Percentiles rank a stretch among this genome's conserved stretches.
phyloP scores from a whole-genome alignment of 257 asterid species.

The Fraxinus cuspidata region DNA sequence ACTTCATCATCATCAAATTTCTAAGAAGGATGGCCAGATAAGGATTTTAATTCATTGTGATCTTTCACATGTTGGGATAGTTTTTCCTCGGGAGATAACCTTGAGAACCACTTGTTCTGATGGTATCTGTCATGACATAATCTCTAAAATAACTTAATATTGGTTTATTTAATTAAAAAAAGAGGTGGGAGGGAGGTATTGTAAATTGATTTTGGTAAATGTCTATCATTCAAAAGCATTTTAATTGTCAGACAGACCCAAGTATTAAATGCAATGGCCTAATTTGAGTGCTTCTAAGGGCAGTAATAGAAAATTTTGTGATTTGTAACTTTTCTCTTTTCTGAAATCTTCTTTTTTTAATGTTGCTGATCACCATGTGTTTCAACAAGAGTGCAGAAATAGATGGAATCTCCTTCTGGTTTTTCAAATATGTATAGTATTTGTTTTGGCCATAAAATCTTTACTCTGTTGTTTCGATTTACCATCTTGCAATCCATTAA shows the following conservation, averaged over 20 bases:
- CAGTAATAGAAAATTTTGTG: not conserved
- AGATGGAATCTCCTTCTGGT: not conserved
- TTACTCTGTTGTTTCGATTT: not conserved
- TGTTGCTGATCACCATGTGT: not conserved
- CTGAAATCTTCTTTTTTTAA: not conserved
- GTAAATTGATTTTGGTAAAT: not conserved
- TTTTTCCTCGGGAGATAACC: not conserved
- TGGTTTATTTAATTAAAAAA: not conserved
- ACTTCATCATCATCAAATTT: not conserved
- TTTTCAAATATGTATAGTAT: not conserved
- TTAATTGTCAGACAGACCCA: not conserved
- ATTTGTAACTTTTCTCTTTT: not conserved
- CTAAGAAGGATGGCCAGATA: not conserved
- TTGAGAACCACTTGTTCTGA: not conserved
- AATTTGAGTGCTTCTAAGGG: not conserved
- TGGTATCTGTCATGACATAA: not conserved
- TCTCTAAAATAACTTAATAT: not conserved
- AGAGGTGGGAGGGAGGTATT: not conserved
- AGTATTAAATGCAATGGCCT: not conserved
- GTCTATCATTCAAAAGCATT: not conserved
- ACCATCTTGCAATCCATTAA: not conserved
- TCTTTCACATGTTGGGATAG: not conserved
- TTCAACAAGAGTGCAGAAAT: not conserved
- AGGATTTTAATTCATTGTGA: not conserved
- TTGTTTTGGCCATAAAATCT: not conserved